Evolutionary conservation across 805 yeast species (phyloP), one percentile per base, ranked within the genome.

Genomic region (Yamadazyma insecticola): DNA sequence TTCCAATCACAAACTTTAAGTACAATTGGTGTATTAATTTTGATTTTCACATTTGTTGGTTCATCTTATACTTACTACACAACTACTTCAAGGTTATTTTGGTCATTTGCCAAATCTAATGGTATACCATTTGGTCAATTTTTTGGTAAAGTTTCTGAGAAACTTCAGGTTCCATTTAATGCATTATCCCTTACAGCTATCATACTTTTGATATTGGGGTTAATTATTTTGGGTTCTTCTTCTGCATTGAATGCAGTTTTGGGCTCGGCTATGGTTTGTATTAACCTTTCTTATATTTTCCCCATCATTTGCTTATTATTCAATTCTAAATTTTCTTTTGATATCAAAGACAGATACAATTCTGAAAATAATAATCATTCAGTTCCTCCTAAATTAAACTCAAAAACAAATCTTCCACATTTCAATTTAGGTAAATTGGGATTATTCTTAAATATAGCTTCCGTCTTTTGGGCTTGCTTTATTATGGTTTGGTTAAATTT

Each of bases 91-190:
- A 45, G 62, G 43, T 49, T 58, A 17, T 48, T 55, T 22, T 56
- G 55, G 47, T 45, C 63, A 6, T 55, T 58, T 46, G 57, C 61
- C n/a, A 45, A 53, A 35, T 55, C 53, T 22, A 55, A 56, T 38
- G 61, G 58, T 6, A 45, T 55, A 29, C 54, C 58, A 25, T 55
- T 52, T 40, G 57, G 60, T 27, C 39, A 41, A 9, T 37, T 33
- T 29, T 52, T 59, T 32, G 43, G 57, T 12, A 45, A 28, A 24
- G 50, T 57, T 18, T 35, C 50, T 13, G 22, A 30, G 3, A 44
- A 18, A 9, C 50, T 45, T 32, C 49, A 50, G 22, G 55, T 48
- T 15, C 62, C 63, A 22, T 41, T 43, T 5, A 36, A 41, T 28
- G 36, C 50, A 4, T 33, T 44, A 14, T n/a, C 28, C 10, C 49